A percentile compares a stretch with the other conserved stretches of the same genome.
phyloP scores from a whole-genome alignment of 2,329 filamentous ascomycete genomes.

The Phialocephala sp. region DNA sequence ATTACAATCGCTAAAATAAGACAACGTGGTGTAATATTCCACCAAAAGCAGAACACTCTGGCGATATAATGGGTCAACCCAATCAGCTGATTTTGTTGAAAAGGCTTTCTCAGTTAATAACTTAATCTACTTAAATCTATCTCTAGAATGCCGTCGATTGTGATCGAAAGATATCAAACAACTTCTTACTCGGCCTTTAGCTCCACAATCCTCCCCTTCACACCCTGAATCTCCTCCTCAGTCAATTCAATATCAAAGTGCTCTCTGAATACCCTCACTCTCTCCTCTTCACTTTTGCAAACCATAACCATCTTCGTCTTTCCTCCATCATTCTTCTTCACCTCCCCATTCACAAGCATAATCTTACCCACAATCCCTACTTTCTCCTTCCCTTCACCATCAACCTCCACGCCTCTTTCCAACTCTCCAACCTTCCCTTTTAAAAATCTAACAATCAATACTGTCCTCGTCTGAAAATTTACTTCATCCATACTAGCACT shows the following conservation, averaged over 20 bases:
- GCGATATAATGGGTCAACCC: too few relatives aligned
- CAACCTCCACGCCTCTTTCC: background rate
- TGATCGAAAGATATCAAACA: background rate
- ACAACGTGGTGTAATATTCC: too few relatives aligned
- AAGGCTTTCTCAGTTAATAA: too few relatives aligned
- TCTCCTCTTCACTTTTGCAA: constrained; percentile 58
- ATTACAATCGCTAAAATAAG: too few relatives aligned
- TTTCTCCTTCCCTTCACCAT: constrained; percentile 36
- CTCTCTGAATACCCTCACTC: constrained; percentile 55
- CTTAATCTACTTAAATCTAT: too few relatives aligned
- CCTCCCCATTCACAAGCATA: constrained; percentile 54
- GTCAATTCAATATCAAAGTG: constrained; percentile 57
- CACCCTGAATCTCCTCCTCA: constrained; percentile 55
- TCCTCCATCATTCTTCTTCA: constrained; percentile 60
- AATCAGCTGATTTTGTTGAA: too few relatives aligned
- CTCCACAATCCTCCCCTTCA: constrained; percentile 50
- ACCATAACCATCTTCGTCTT: constrained; percentile 53
- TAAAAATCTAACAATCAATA: constrained; percentile 64
- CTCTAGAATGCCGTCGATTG: too few relatives aligned
- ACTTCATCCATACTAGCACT: constrained; percentile 59
- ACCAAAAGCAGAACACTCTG: too few relatives aligned
- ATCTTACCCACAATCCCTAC: constrained; percentile 56
- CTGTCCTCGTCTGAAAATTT: constrained; percentile 61
- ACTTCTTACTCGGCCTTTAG: constrained; percentile 5
- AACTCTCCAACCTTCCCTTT: constrained; percentile 40